Base-by-base conservation (phyloP, 768 basidiomycete species). In the Chalciporus pseudorubinellus region DNA sequence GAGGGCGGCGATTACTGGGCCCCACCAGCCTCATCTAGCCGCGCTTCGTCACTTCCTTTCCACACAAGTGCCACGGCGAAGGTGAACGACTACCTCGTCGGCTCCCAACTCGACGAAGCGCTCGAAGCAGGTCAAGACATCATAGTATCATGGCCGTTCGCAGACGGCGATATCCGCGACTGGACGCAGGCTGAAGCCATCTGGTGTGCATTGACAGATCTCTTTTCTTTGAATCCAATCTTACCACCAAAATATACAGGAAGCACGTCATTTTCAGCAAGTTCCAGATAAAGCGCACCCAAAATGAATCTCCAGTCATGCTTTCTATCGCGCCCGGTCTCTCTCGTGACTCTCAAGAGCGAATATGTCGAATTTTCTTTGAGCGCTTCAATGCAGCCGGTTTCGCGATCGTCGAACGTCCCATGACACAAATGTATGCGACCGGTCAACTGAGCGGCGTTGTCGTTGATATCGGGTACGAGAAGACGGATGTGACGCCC, bases 301-400 rank as follows among this genome's bases (percentile, higher is more conserved):
- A 91, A 60, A 93, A 94, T 64, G 91, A 94, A 65, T 93, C 89
- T 16, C 90, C 92, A 2, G 81, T 92, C 48, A 77, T 94, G 28
- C 77, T 95, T 51, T 83, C 86, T 34, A 75, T 95, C 48, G 71
- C 77, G 5, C 70, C 85, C 0, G 80, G 82, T 26, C 78, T 90
- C 19, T 79, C 89, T 21, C 79, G 87, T 46, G 72, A 74, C 33
- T 77, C 81, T 9, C 80, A 87, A 66, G 89, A 94, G 64, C 77
- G 77, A 39, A 78, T 87, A 59, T 87, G 85, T 59, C 91, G 88
- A 62, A 77, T 90, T 34, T 91, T 95, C 71, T 97, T 97, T 60
- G 93, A 95, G 64, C 86, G 89, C 21, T 90, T 95, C 79, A 93
- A 94, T 63, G 86, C 88, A 22, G 86, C 94, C 9, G 89, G 84